These are phyloP conservation scores for Stylosanthes scabra DNA, from an alignment of 331 rosid species.

Conservation along the genomic window DNA sequence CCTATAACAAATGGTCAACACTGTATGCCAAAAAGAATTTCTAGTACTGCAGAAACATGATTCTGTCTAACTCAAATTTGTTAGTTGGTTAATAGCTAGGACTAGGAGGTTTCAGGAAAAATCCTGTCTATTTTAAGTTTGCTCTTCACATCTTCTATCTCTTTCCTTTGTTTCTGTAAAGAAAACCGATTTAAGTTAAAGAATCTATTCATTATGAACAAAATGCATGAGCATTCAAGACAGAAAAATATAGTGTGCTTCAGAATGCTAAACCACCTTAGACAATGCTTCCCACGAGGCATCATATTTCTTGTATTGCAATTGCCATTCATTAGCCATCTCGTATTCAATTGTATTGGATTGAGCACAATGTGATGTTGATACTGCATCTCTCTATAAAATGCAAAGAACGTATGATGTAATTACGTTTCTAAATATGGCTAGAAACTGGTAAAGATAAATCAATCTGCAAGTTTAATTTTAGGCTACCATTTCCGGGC, in stretches of 20 bases:
- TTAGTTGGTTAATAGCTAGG: constrained; percentile 22
- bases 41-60: constrained; percentile 21
- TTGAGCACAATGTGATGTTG: constrained; percentile 78
- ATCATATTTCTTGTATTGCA: constrained; percentile 30
- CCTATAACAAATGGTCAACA: neutral
- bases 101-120: constrained; percentile 18
- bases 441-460: neutral
- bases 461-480: constrained; percentile 15
- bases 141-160: constrained; percentile 38
- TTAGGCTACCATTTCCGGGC: constrained; percentile 52
- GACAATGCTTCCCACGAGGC: constrained; percentile 20
- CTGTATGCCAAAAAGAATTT: neutral
- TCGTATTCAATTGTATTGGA: constrained; percentile 57
- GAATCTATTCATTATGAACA: neutral
- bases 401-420: neutral
- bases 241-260: neutral
- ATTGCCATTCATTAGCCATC: constrained; percentile 43
- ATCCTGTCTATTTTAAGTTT: constrained; percentile 15
- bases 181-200: constrained; percentile 32
- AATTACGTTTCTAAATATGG: constrained; percentile 13
- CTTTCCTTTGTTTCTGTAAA: constrained; percentile 47
- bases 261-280: constrained; percentile 36
- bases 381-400: constrained; percentile 63
- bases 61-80: constrained; percentile 14
- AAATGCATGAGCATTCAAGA: constrained; percentile 14